Conservation (phyloP, 345 rosid species). For the Boechera divaricarpa region DNA sequence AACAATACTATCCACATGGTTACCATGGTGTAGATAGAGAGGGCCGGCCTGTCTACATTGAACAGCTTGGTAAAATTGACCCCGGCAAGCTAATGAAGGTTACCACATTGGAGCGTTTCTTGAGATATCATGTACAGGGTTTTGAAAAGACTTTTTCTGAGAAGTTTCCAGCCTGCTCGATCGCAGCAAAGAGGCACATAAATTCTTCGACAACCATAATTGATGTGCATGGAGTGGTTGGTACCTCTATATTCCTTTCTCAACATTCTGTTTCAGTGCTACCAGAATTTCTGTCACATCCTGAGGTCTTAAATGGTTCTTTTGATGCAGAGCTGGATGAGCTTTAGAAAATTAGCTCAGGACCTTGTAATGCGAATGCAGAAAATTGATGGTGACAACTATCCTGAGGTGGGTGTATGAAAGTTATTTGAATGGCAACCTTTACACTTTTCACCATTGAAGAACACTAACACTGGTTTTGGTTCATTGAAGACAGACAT, state of each 20-base stretch:
- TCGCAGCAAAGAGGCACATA: slow-evolving; percentile 79
- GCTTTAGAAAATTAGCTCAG: slow-evolving; percentile 88
- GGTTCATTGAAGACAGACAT: slow-evolving; percentile 64
- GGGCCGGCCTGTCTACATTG: slow-evolving; percentile 88
- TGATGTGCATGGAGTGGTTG: slow-evolving; percentile 91
- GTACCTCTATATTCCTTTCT: slow-evolving; percentile 15
- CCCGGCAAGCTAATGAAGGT: slow-evolving; percentile 78
- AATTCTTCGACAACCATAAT: slow-evolving; percentile 77
- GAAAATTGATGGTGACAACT: slow-evolving; percentile 97
- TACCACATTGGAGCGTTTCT: slow-evolving; percentile 87
- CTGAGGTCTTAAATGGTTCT: slow-evolving; percentile 10
- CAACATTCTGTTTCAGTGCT: slow-evolving; percentile 12
- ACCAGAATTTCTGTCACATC: background rate
- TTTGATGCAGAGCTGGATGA: slow-evolving; percentile 79
- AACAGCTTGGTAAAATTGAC: slow-evolving; percentile 80
- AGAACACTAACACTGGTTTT: slow-evolving; percentile 42
- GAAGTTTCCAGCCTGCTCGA: slow-evolving; percentile 93
- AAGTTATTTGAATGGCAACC: slow-evolving; percentile 31
- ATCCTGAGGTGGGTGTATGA: slow-evolving; percentile 81
- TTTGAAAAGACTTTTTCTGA: slow-evolving; percentile 88
- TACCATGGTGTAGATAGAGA: slow-evolving; percentile 95
- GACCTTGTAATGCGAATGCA: slow-evolving; percentile 93
- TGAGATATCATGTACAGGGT: slow-evolving; percentile 88
- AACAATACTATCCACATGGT: slow-evolving; percentile 87
- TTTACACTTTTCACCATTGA: background rate